Percentiles rank a stretch among this genome's conserved stretches.
These are phyloP conservation scores for Syncephalis plumigaleata DNA, from an alignment of 371 early-diverging fungal genomes.

Conservation along the genomic window DNA sequence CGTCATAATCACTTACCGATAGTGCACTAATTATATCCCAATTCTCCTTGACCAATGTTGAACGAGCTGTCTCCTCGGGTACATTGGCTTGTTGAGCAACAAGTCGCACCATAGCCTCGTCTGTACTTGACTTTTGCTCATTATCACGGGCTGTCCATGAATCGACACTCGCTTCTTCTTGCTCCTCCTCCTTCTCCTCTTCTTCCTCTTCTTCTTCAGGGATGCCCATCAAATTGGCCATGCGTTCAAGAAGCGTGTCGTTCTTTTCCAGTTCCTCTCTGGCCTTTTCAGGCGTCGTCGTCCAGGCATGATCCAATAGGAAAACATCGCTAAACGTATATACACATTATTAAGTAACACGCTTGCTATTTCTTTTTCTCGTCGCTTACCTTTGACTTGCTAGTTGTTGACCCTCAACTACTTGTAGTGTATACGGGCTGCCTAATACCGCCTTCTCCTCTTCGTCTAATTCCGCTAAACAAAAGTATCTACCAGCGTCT, in stretches of 20 bases:
- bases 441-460: too few species aligned
- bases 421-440: too few species aligned
- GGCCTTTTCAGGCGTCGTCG: constrained; percentile 36
- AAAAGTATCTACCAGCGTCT: too few species aligned
- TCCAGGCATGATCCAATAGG: constrained; percentile 55
- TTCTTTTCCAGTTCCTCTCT: constrained; percentile 27
- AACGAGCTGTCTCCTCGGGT: constrained; percentile 25
- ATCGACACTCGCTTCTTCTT: constrained; percentile 14
- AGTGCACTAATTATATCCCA: constrained; percentile 49
- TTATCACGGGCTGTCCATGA: constrained; percentile 5
- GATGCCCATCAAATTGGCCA: constrained; percentile 41
- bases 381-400: too few species aligned
- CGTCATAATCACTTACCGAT: constrained; percentile 17
- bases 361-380: too few species aligned
- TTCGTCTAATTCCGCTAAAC: too few species aligned
- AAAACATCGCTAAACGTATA: constrained; percentile 30
- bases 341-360: not conserved
- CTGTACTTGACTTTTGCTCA: constrained; percentile 13
- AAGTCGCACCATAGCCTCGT: constrained; percentile 21
- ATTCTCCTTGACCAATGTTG: constrained; percentile 30
- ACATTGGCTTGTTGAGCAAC: constrained; percentile 44
- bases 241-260: constrained; percentile 32
- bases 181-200: constrained; percentile 13
- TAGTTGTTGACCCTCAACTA: too few species aligned
- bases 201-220: constrained; percentile 19